Conservation (phyloP, 2,329 filamentous ascomycete species). For the Fusarium albidum region DNA sequence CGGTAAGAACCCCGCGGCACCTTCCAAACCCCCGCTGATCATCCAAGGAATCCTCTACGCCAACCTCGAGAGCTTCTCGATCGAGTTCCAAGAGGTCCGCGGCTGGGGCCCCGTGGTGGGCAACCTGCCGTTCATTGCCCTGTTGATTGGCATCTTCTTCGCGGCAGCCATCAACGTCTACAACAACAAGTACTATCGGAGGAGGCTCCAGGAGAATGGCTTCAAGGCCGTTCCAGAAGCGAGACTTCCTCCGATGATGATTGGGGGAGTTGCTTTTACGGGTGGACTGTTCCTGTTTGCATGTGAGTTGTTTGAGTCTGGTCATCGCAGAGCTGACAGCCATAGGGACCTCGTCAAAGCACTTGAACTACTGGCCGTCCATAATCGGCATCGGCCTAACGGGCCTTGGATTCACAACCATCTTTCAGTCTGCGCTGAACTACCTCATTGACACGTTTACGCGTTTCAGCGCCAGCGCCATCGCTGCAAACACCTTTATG, state of each 20-base stretch:
- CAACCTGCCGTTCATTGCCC: slow-evolving; percentile 69
- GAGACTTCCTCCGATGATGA: slow-evolving; percentile 59
- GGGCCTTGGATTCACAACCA: slow-evolving; percentile 8
- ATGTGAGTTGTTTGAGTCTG: no score
- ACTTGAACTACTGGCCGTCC: slow-evolving; percentile 2
- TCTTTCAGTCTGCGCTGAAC: slow-evolving; percentile 7
- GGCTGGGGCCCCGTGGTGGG: slow-evolving; percentile 66
- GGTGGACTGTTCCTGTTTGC: slow-evolving; percentile 63
- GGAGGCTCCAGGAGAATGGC: slow-evolving; percentile 57
- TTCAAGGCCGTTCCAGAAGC: slow-evolving; percentile 62
- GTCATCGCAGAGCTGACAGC: no score
- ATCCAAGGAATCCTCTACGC: slow-evolving; percentile 66
- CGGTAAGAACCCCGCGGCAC: neutral
- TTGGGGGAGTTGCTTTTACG: slow-evolving; percentile 60
- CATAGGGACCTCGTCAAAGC: neutral
- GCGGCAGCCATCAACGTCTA: slow-evolving; percentile 65
- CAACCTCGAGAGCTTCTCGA: slow-evolving; percentile 59
- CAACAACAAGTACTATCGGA: slow-evolving; percentile 71
- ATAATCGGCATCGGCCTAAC: neutral
- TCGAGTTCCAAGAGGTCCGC: slow-evolving; percentile 67
- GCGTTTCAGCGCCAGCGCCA: slow-evolving; percentile 1
- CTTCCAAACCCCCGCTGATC: neutral
- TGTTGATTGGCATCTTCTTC: slow-evolving; percentile 66
- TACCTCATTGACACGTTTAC: slow-evolving; percentile 14
- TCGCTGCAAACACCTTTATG: slow-evolving; percentile 2